Evolutionary conservation across 2,329 filamentous ascomycete species (phyloP), one percentile per base, ranked within the genome.

Genomic region (Gremmenia infestans): DNA sequence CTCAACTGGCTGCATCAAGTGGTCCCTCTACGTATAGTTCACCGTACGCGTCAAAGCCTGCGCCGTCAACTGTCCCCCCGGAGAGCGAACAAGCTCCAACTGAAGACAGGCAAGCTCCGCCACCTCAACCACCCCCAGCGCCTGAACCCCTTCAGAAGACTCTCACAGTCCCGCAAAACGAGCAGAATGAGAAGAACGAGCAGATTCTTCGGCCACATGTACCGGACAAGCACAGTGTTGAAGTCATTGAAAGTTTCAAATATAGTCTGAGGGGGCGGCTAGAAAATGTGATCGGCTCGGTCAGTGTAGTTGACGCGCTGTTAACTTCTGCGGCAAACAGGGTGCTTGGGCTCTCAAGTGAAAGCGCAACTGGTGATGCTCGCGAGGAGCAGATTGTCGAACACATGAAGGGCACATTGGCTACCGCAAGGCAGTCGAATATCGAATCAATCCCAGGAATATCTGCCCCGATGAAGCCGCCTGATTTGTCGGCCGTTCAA

Each of bases 31-130:
- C 62, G 23, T 71, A 71, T 52, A 70, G 67, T 48, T 71, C 69
- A 48, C 69, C 69, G 8, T 71, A 71, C 60, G 68, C 64, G 37
- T 63, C 66, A 28, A 69, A 67, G 49, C 67, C 66, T 25, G 32
- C 60, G n/a, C 39, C 48, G 5, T 22, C 48, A 46, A 47, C 48
- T 48, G 54, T 52, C 15, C 55, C 55, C 15, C 54, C 52, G 23
- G 32, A 52, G 37, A 49, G 47, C 50, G 40, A 54, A 19, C 48
- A 57, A 12, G 11, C 43, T 39, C 52, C 28, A 50, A 37, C 49
- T 15, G 23, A 32, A 14, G 19, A 54, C 35, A 17, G 39, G 32
- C 49, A 45, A 35, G n/a, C 46, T 15, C 36, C 39, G 5, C 51
- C 32, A 37, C 50, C 37, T 36, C 52, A 42, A 23, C 56, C 56